Conservation (phyloP, 306 rosid genomes). For the Cicer bijugum region DNA sequence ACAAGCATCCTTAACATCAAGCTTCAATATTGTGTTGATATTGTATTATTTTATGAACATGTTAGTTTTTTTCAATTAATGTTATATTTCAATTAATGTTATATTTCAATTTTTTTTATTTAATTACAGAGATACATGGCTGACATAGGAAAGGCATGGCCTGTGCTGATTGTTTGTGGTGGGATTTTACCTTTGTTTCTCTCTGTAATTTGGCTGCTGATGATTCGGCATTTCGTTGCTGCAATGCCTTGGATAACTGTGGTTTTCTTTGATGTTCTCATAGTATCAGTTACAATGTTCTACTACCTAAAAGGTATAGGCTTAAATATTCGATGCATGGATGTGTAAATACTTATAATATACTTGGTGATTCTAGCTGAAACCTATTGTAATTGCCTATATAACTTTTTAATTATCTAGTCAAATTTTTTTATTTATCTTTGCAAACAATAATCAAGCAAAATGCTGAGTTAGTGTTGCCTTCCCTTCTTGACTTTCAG, state of each 20-base stretch:
- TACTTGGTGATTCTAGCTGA: too few species aligned
- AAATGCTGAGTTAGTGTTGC: conserved; percentile 43
- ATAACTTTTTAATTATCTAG: not conserved
- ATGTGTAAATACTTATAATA: too few species aligned
- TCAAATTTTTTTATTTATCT: conserved; percentile 27
- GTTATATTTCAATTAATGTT: not conserved
- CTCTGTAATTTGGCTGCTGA: conserved; percentile 88
- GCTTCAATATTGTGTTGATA: not conserved
- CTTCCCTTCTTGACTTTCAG: conserved; percentile 61
- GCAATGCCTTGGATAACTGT: conserved; percentile 99
- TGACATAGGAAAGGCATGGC: conserved; percentile 94
- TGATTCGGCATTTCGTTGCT: conserved; percentile 88
- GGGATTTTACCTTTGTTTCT: conserved; percentile 87
- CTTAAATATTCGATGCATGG: too few species aligned
- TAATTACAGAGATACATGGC: conserved; percentile 91
- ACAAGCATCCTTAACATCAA: conserved; percentile 28
- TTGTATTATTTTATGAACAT: conserved; percentile 10
- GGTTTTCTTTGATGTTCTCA: conserved; percentile 70
- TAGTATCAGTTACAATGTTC: conserved; percentile 80
- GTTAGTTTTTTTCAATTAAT: not conserved
- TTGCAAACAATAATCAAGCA: conserved; percentile 17
- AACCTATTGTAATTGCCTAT: too few species aligned
- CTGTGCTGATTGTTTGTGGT: conserved; percentile 93
- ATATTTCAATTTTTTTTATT: too few species aligned
- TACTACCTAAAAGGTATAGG: conserved; percentile 78